Conservation (phyloP, 495 filamentous ascomycete genomes). For the Daldinia bambusicola region DNA sequence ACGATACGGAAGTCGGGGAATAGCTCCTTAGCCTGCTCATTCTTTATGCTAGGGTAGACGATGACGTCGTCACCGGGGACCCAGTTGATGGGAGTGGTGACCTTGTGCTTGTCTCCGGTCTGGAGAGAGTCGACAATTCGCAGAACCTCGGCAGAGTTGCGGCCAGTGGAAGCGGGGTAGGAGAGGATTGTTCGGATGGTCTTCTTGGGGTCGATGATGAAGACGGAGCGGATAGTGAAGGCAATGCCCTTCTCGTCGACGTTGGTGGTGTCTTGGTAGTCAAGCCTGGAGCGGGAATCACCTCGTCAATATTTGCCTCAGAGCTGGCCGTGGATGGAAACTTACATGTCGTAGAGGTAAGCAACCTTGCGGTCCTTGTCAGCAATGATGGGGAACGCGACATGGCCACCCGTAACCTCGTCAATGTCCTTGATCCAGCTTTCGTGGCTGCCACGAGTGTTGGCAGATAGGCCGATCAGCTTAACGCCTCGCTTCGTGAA, state of each 20-base stretch:
- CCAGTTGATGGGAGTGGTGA: conserved; percentile 96
- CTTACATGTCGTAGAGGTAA: conserved; percentile 92
- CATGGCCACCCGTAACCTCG: conserved; percentile 82
- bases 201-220: conserved; percentile 99
- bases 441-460: conserved; percentile 72
- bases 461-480: conserved; percentile 93
- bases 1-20: conserved; percentile 92
- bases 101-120: conserved; percentile 94
- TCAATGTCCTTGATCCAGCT: conserved; percentile 97
- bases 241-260: conserved; percentile 96
- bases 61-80: conserved; percentile 92
- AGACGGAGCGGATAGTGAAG: conserved; percentile 98
- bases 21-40: conserved; percentile 85
- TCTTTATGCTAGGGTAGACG: conserved; percentile 88
- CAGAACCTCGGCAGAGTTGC: conserved; percentile 95
- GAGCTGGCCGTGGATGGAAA: conserved; percentile 6
- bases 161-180: conserved; percentile 96
- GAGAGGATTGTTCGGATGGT: conserved; percentile 94
- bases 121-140: conserved; percentile 96
- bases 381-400: conserved; percentile 95
- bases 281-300: conserved; percentile 67
- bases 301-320: conserved; percentile 11
- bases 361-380: conserved; percentile 96
- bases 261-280: conserved; percentile 80
- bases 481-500: conserved; percentile 94